A percentile compares a stretch with the other conserved stretches of the same genome.
Evolutionary conservation across 495 filamentous ascomycete genomes (phyloP).

Genomic region (Pyronema domesticum): DNA sequence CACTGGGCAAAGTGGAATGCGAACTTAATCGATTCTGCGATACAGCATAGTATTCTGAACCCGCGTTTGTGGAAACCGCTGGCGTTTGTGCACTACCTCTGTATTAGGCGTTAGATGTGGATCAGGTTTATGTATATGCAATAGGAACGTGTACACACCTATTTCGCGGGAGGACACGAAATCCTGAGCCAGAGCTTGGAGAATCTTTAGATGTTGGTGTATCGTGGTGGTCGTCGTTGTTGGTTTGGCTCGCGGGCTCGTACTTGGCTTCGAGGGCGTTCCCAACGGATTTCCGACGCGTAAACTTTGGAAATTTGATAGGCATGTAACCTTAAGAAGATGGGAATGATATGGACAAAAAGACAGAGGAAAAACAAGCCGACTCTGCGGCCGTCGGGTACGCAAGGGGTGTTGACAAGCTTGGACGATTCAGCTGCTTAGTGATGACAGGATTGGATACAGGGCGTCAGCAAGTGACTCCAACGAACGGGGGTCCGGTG

Average conservation of each 20-base stretch:
- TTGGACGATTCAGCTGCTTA: background rate
- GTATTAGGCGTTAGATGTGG: background rate
- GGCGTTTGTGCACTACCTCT: conserved; percentile 2
- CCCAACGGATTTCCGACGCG: conserved; percentile 48
- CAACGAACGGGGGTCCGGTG: conserved; percentile 1
- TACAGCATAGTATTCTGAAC: conserved; percentile 23
- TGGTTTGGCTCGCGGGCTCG: conserved; percentile 24
- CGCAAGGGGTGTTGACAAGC: background rate
- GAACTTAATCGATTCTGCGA: conserved; percentile 24
- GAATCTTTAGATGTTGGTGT: background rate
- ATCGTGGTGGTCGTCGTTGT: conserved; percentile 12
- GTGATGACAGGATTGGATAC: conserved; percentile 1
- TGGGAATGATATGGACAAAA: background rate
- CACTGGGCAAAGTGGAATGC: conserved; percentile 23
- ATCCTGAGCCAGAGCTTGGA: conserved; percentile 12
- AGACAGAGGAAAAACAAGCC: background rate
- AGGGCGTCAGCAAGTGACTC: background rate
- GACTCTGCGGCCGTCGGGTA: background rate
- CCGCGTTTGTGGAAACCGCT: conserved; percentile 19
- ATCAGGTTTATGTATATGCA: background rate
- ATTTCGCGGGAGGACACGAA: conserved; percentile 16
- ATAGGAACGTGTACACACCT: conserved; percentile 9
- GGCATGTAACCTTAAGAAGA: conserved; percentile 34
- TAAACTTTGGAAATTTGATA: conserved; percentile 52
- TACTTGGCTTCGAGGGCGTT: conserved; percentile 39